Evolutionary conservation across 2,329 filamentous ascomycete genomes (phyloP), one percentile per base, ranked within the genome.

Genomic region (Colletotrichum destructivum): DNA sequence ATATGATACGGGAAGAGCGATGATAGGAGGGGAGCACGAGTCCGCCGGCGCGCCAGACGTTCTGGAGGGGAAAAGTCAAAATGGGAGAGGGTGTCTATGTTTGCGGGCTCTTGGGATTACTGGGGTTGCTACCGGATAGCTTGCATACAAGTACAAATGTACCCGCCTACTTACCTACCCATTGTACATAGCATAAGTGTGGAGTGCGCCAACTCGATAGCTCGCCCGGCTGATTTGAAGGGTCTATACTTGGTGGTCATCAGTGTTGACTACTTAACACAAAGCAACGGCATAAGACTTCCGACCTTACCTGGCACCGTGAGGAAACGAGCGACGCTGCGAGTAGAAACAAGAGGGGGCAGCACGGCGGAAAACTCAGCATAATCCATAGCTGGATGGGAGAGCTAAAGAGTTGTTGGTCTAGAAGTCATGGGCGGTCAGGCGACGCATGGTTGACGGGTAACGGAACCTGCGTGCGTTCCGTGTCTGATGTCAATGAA

Each of bases 401-500:
- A 69, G 65, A 59, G 47, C 69, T 63, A 31, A 52, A 59, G 51
- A 51, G 55, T 66, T 54, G 38, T n/a, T 26, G 8, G 35, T 8
- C 9, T 38, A 38, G 0, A 38, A 38, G 8, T 11, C 31, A 3
- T 38, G 11, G 35, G 35, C 35, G 35, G 35, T 31, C 23, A 40
- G 40, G 38, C 23, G 40, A 44, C 57, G 69, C 69, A 64, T 71
- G 65, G 54, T 64, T 69, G 65, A 71, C 59, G 54, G 59, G 21
- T 69, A 68, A 69, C 69, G 65, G 69, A 66, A 60, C 66, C 35
- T 44, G 65, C 52, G 52, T 60, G 59, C 47, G 65, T 69, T 63
- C 65, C 65, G 52, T 71, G 46, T 60, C 54, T 69, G 52, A 42
- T 47, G 49, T 63, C 21, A 54, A 63, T 60, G 65, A 71, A 72